Conservation (phyloP, 2,329 filamentous ascomycete genomes). For the Talaromyces sp. region DNA sequence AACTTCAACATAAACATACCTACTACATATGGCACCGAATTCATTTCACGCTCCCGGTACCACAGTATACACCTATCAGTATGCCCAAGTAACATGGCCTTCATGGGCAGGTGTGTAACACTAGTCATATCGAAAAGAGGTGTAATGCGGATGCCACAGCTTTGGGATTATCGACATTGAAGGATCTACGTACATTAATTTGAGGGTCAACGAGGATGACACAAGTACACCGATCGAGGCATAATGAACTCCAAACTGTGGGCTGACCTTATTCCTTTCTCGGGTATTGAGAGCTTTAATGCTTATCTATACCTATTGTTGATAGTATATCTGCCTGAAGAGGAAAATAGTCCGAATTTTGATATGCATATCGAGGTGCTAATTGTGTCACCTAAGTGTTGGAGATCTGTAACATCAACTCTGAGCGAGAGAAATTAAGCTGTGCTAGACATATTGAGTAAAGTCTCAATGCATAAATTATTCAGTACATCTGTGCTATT, state of each 20-base stretch:
- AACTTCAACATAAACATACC: not conserved
- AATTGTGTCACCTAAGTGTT: not conserved
- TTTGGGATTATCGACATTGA: not conserved
- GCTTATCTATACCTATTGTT: not conserved
- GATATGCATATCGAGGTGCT: not conserved
- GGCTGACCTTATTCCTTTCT: not conserved
- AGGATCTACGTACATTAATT: no score
- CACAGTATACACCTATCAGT: not conserved
- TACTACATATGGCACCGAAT: not conserved
- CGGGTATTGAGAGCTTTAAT: not conserved
- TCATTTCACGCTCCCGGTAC: not conserved
- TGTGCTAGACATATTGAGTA: not conserved
- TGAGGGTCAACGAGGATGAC: not conserved
- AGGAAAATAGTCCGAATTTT: not conserved
- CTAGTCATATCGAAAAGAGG: not conserved
- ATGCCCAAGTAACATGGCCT: not conserved
- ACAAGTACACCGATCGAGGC: not conserved
- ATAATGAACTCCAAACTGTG: not conserved
- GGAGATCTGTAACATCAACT: not conserved
- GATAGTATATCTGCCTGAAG: not conserved
- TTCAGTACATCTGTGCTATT: not conserved
- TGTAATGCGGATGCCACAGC: not conserved
- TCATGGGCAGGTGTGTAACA: not conserved
- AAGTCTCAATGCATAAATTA: no score
- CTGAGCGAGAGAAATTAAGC: not conserved